These are phyloP conservation scores for Mayamaea pseudoterrestris DNA, from an alignment of 108 stramenopile species.

Conservation along the genomic window DNA sequence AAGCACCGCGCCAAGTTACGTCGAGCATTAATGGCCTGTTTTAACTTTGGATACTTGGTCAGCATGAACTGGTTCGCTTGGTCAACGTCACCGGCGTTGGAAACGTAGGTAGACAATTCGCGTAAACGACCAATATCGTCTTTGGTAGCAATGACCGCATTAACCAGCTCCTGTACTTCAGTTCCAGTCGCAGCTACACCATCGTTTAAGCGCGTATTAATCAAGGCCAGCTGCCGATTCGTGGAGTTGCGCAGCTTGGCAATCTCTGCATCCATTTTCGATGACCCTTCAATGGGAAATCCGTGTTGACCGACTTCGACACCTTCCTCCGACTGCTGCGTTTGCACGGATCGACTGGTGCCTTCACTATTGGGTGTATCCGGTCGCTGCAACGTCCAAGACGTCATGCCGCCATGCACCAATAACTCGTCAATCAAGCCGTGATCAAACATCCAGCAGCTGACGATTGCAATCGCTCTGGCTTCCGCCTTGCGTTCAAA, in stretches of 20 bases:
- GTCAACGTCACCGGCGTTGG: constrained; percentile 23
- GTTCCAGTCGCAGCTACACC: constrained; percentile 76
- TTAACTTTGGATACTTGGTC: constrained; percentile 63
- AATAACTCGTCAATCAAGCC: constrained; percentile 79
- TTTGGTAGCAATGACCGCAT: constrained; percentile 71
- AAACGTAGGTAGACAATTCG: constrained; percentile 78
- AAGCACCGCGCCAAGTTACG: constrained; percentile 71
- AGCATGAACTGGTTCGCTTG: constrained; percentile 36
- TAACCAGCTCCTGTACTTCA: constrained; percentile 83
- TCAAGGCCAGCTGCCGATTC: constrained; percentile 55
- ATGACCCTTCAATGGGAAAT: constrained; percentile 52
- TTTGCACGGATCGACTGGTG: constrained; percentile 11
- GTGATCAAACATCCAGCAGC: constrained; percentile 80
- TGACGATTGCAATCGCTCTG: constrained; percentile 64
- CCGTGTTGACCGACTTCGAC: constrained; percentile 55
- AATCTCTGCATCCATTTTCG: constrained; percentile 84
- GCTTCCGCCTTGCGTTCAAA: constrained; percentile 80
- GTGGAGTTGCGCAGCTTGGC: constrained; percentile 52
- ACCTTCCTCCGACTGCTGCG: constrained; percentile 33
- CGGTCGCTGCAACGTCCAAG: too few species aligned
- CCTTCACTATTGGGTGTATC: not conserved
- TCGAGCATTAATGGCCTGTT: constrained; percentile 70
- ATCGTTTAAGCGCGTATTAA: constrained; percentile 77
- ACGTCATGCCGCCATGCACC: constrained; percentile 48
- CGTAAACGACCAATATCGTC: constrained; percentile 66